Conservation (phyloP, 371 early-diverging fungal species). For the Mycotypha africana region DNA sequence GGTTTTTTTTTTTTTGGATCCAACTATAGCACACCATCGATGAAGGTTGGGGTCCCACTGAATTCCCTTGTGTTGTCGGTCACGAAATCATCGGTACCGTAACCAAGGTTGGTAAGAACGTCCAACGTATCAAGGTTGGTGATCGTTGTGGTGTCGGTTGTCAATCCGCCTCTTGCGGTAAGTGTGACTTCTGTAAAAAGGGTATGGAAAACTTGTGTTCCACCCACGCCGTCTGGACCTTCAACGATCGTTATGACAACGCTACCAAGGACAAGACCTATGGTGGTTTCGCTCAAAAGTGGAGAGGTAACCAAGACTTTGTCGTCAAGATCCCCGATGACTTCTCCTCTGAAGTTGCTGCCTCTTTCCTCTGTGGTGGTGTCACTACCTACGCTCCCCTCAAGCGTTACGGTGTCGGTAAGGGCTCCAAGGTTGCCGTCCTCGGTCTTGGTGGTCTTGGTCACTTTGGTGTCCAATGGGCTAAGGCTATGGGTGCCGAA, state of each 20-base stretch:
- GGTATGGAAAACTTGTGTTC: conserved; percentile 33
- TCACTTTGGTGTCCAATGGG: conserved; percentile 62
- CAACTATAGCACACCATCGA: conserved; percentile 52
- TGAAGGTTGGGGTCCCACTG: conserved; percentile 60
- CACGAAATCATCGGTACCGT: conserved; percentile 63
- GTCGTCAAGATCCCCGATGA: conserved; percentile 53
- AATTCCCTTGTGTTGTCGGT: conserved; percentile 58
- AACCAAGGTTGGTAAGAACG: conserved; percentile 44
- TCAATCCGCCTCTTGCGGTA: conserved; percentile 43
- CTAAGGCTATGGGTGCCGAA: conserved; percentile 55
- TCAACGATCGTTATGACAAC: conserved; percentile 56
- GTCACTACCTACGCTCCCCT: conserved; percentile 60
- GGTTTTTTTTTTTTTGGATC: conserved; percentile 7
- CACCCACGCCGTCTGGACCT: conserved; percentile 46
- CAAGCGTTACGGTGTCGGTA: conserved; percentile 35
- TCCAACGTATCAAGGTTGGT: conserved; percentile 48
- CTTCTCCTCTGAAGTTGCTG: conserved; percentile 44
- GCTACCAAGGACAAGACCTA: conserved; percentile 51
- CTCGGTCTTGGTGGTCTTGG: conserved; percentile 77
- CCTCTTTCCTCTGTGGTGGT: conserved; percentile 46
- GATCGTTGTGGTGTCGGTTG: conserved; percentile 69
- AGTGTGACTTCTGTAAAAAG: conserved; percentile 26
- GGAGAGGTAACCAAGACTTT: conserved; percentile 48
- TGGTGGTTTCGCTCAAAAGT: conserved; percentile 61
- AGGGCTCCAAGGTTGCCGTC: conserved; percentile 60